These are phyloP conservation scores for Leccinum fibrillosum DNA, from an alignment of 768 basidiomycete species.

Conservation along the genomic window DNA sequence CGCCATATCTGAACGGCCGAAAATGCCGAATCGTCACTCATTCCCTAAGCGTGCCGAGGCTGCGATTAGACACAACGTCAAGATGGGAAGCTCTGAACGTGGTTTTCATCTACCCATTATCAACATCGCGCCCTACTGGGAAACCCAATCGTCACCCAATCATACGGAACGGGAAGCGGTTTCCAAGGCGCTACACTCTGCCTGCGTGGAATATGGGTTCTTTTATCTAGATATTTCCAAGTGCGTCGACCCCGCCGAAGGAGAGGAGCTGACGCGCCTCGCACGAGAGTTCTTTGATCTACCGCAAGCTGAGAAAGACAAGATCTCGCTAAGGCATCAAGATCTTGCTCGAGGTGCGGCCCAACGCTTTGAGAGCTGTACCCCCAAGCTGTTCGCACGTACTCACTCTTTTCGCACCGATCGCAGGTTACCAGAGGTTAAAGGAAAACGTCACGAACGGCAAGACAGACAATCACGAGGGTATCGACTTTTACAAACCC, in stretches of 20 bases:
- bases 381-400: neutral
- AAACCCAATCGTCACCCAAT: slow-evolving; percentile 28
- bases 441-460: slow-evolving; percentile 87
- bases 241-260: slow-evolving; percentile 54
- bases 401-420: neutral
- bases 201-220: slow-evolving; percentile 81
- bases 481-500: slow-evolving; percentile 76
- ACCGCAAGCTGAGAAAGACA: slow-evolving; percentile 77
- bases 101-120: slow-evolving; percentile 60
- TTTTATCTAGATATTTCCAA: slow-evolving; percentile 79
- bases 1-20: neutral
- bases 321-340: slow-evolving; percentile 60
- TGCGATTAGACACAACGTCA: neutral
- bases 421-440: slow-evolving; percentile 71
- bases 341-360: slow-evolving; percentile 73
- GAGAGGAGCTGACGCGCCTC: slow-evolving; percentile 60
- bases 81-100: slow-evolving; percentile 11
- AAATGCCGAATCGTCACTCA: neutral
- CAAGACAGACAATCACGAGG: slow-evolving; percentile 83
- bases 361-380: neutral
- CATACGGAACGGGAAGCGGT: slow-evolving; percentile 39
- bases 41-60: neutral
- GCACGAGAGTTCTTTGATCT: slow-evolving; percentile 71
- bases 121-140: slow-evolving; percentile 63
- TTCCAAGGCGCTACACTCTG: slow-evolving; percentile 61